A percentile compares a stretch with the other conserved stretches of the same genome.
These are phyloP conservation scores for Barbatosphaeria neglecta DNA, from an alignment of 495 filamentous ascomycete genomes.

Conservation along the genomic window DNA sequence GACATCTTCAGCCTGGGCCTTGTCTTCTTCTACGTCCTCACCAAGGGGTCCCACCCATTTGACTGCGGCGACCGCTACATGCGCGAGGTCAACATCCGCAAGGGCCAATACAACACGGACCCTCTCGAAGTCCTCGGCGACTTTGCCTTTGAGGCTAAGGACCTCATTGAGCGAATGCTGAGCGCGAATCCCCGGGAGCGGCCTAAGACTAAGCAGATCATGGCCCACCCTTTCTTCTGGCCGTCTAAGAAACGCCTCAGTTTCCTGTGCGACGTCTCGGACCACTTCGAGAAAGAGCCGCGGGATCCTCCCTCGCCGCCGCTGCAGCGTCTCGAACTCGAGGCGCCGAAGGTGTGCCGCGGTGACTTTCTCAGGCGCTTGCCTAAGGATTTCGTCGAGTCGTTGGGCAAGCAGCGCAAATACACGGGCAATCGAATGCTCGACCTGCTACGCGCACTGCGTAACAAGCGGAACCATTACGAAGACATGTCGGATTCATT, in stretches of 20 bases:
- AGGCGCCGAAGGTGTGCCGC: conserved; percentile 22
- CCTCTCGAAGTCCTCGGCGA: conserved; percentile 62
- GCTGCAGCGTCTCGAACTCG: conserved; percentile 46
- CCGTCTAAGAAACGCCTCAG: conserved; percentile 68
- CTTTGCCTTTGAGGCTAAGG: conserved; percentile 73
- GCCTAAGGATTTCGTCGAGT: conserved; percentile 71
- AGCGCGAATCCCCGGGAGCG: conserved; percentile 55
- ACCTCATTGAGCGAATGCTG: conserved; percentile 79
- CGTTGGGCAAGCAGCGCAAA: conserved; percentile 86
- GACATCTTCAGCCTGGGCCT: conserved; percentile 95
- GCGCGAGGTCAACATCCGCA: conserved; percentile 92
- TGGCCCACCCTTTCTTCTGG: conserved; percentile 97
- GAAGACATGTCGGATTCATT: conserved; percentile 76
- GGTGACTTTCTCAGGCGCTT: conserved; percentile 68
- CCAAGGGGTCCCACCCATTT: conserved; percentile 83
- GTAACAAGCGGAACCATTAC: conserved; percentile 96
- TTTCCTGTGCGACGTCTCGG: conserved; percentile 87
- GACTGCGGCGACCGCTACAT: conserved; percentile 88
- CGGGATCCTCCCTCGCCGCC: conserved; percentile 62
- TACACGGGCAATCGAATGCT: conserved; percentile 75
- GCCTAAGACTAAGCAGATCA: conserved; percentile 62
- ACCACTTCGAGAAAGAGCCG: conserved; percentile 86
- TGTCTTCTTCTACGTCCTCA: conserved; percentile 93
- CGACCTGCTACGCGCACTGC: conserved; percentile 75
- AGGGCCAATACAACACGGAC: conserved; percentile 63